phyloP scores from a whole-genome alignment of 169 alveolate genomes.

The Eimeria praecox region DNA sequence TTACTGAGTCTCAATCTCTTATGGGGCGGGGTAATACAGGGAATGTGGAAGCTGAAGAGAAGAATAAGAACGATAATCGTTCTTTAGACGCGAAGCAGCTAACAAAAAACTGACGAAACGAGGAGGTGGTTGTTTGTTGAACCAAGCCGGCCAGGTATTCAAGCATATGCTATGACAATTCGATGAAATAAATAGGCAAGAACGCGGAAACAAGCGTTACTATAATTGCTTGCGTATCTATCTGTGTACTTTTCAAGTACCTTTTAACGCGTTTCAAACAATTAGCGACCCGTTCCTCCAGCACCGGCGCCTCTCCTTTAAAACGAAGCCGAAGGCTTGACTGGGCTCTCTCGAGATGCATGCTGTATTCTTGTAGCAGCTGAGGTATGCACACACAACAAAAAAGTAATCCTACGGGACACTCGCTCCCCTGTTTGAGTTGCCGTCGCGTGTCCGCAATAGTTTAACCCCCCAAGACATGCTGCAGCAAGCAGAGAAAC shows the following conservation, averaged over 20 bases:
- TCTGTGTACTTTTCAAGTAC: background rate
- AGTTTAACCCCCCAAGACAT: background rate
- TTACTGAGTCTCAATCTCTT: background rate
- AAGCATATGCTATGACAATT: too few relatives aligned
- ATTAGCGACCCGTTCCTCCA: constrained; percentile 16
- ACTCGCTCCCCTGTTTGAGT: background rate
- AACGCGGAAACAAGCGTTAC: background rate
- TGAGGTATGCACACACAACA: background rate
- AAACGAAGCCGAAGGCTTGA: background rate
- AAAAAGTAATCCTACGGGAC: background rate
- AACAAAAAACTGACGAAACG: too few relatives aligned
- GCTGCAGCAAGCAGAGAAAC: background rate
- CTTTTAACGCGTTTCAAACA: constrained; percentile 31
- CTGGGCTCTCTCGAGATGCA: background rate
- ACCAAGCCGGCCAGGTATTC: too few relatives aligned
- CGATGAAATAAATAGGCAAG: background rate
- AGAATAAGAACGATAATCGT: too few relatives aligned
- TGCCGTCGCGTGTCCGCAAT: background rate
- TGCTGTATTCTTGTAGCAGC: constrained; percentile 35
- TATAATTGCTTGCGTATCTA: background rate
- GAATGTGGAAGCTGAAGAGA: too few relatives aligned
- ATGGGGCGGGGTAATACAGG: too few relatives aligned
- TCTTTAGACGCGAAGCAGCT: too few relatives aligned
- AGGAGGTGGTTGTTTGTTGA: too few relatives aligned
- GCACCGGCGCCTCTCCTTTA: background rate